Evolutionary conservation across 257 asterid genomes (phyloP), one percentile per base, ranked within the genome.

Genomic region (Solanum stenotomum): DNA sequence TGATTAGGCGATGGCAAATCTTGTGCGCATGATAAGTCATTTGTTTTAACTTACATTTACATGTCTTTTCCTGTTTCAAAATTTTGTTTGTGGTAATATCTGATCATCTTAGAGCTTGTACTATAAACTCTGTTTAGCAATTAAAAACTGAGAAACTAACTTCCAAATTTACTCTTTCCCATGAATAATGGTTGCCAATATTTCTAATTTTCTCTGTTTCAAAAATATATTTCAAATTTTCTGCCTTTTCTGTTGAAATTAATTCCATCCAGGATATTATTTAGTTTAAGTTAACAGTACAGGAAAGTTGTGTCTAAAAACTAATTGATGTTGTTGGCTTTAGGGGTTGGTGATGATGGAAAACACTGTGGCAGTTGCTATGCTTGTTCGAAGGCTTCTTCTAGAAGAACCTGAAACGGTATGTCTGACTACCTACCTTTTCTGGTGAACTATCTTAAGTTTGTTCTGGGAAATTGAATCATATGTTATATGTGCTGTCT

Each of bases 331-430:
- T 44, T 81, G 10, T 87, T 87, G 59, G 87, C 90, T n/a, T 52
- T 89, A 97, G 99, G 98, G 98, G 56, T 92, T 95, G 13, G 93
- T 90, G 86, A 34, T 94, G 92, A 95, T 97, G 98, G 99, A 96
- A 89, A 91, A 89, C 90, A 94, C 94, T 49, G 85, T 96, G 89
- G 87, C 92, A 83, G 96, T 93, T 88, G 94, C 99, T 87, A 95
- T 97, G 96, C 91, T 94, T 89, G 89, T 92, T 89, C 95, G 98
- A 89, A 96, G 99, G 92, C 97, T 97, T 88, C 98, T 97, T 88
- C 96, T 93, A 23, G 99, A 97, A 91, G 99, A 97, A 93, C 98
- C 98, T 87, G 98, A 93, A 91, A 85, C 88, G 98, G 99, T 97
- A 94, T 84, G 71, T 86, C 65, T 76, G 33, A 11, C 10, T 81